Percentiles rank a stretch among this genome's conserved stretches.
These are phyloP conservation scores for Erysimum cheiri DNA, from an alignment of 441 rosid genomes.

Conservation along the genomic window DNA sequence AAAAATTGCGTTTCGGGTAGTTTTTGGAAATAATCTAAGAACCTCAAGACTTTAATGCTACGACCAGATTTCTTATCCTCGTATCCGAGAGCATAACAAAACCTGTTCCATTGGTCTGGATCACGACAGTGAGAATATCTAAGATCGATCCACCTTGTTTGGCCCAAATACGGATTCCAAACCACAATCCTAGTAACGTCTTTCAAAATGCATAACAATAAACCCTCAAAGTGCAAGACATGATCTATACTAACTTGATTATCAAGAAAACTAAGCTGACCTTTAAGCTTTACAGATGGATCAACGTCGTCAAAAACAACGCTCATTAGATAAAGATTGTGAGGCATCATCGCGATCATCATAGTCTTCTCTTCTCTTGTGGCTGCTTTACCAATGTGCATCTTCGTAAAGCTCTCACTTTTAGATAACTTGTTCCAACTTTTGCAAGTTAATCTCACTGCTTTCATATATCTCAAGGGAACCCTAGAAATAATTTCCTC, in stretches of 20 bases:
- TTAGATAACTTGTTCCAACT: not conserved
- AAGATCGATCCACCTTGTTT: not conserved
- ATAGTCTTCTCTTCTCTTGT: not conserved
- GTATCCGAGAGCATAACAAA: not conserved
- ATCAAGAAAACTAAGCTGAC: not conserved
- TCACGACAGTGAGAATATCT: not conserved
- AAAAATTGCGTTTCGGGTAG: not conserved
- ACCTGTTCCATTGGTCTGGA: no score
- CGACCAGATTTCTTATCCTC: not conserved
- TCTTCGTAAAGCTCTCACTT: not conserved
- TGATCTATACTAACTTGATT: conserved; percentile 5
- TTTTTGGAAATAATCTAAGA: not conserved
- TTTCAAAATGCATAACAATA: conserved; percentile 5
- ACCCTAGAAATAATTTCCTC: not conserved
- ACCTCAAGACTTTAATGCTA: not conserved
- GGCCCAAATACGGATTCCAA: not conserved
- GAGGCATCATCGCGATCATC: not conserved
- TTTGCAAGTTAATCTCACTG: not conserved
- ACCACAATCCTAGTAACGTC: not conserved
- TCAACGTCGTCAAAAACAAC: not conserved
- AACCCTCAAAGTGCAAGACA: conserved; percentile 12
- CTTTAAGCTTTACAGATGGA: not conserved
- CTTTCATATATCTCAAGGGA: not conserved
- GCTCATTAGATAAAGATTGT: not conserved
- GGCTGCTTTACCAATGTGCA: not conserved